A percentile compares a stretch with the other conserved stretches of the same genome.
Conservation (phyloP, 495 filamentous ascomycete species). For the Physcia stellaris region DNA sequence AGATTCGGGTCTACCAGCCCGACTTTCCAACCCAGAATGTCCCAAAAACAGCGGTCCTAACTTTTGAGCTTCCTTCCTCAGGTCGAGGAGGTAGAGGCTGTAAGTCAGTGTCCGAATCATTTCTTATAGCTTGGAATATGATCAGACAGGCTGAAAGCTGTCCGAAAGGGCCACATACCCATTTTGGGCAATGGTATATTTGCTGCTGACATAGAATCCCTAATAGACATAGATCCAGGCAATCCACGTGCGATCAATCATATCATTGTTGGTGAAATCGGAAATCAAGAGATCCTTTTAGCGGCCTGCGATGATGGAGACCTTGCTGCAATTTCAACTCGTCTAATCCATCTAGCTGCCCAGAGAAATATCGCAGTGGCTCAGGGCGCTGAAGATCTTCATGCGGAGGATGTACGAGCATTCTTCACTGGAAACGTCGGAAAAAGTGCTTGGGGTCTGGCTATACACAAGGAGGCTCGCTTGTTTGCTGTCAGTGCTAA, state of each 20-base stretch:
- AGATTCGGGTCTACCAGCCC: constrained; percentile 66
- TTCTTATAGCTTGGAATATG: no score
- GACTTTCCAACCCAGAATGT: constrained; percentile 50
- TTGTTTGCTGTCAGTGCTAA: constrained; percentile 77
- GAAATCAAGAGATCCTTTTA: constrained; percentile 65
- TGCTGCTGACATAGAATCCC: no score
- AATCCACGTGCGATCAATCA: constrained; percentile 65
- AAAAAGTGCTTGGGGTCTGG: constrained; percentile 76
- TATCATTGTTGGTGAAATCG: constrained; percentile 65
- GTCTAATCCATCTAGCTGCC: constrained; percentile 32
- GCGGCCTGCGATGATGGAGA: constrained; percentile 80
- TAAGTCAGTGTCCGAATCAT: no score
- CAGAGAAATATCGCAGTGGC: constrained; percentile 2
- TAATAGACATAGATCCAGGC: constrained; percentile 36
- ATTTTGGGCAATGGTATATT: no score
- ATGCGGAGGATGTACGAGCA: constrained; percentile 22
- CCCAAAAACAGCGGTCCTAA: constrained; percentile 44
- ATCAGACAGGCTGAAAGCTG: no score
- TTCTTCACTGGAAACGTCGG: constrained; percentile 68
- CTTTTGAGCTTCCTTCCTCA: constrained; percentile 48
- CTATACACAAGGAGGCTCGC: constrained; percentile 64
- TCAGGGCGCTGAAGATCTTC: not conserved
- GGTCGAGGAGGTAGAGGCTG: constrained; percentile 32
- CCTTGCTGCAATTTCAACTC: constrained; percentile 65
- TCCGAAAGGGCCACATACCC: no score